Base-by-base conservation (phyloP, 306 rosid genomes). In the Mimosa pudica region DNA sequence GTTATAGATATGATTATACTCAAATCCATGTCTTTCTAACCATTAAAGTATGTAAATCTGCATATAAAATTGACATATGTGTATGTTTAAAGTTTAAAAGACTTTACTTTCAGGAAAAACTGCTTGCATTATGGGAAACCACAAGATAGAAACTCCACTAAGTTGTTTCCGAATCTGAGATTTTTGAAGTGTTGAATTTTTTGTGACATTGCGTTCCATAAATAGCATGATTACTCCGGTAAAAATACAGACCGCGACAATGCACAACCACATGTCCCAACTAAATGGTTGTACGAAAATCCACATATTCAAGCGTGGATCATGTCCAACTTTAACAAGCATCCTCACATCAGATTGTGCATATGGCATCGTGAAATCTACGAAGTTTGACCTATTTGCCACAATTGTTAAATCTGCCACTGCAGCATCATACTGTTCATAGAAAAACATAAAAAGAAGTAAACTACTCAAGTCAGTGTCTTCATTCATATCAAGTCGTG, bases 351-450 rank as follows among this genome's bases (percentile, higher is more conserved):
- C 74, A 0, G 83, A 49, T 8, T 73, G 74, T 5, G 49, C 8
- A 52, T 20, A 80, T 41, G 79, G 83, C 13, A 80, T n/a, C 3
- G 79, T 73, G 16, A 80, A 80, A 80, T 73, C 83, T 30, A 73
- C 83, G 8, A 20, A 38, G 10, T 41, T 65, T 5, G 78, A 8
- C 32, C 83, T 61, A 33, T 64, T 42, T 49, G 74, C 79, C 58
- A 73, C 69, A 1, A 80, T 80, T 0, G 74, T 49, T 10, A 73
- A 48, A 18, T 73, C 78, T 48, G 78, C 73, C 41, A 72, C 82
- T 54, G 41, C 82, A 35, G 35, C 73, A 24, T 79, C 73, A 13
- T 73, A 80, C 83, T 80, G 12, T 7, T 8, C 33, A 44, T 42
- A 3, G 9, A 67, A n/a, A 67, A 10, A 9, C 3, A 38, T 2